Conservation (phyloP, 2,329 filamentous ascomycete genomes). For the Arthrobotrys musiformis region DNA sequence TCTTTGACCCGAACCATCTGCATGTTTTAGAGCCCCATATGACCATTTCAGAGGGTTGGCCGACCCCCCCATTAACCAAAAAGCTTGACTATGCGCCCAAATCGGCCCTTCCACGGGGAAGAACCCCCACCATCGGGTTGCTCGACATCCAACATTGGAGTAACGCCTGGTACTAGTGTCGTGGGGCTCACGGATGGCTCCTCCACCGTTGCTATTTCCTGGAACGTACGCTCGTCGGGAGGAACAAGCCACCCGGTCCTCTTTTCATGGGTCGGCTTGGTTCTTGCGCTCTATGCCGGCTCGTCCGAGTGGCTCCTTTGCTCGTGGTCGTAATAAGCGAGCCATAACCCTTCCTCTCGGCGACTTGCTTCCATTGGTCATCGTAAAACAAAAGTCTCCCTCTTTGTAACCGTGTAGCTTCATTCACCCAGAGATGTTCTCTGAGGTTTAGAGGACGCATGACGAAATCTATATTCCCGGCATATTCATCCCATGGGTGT, state of each 20-base stretch:
- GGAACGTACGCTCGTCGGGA: not conserved
- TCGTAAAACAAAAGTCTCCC: not conserved
- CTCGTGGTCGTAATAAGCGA: too few relatives aligned
- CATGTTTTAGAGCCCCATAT: not conserved
- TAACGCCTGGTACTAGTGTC: not conserved
- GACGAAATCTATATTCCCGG: not conserved
- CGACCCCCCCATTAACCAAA: not conserved
- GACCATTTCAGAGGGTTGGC: not conserved
- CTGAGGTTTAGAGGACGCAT: not conserved
- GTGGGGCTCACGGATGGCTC: constrained; percentile 1
- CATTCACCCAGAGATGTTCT: not conserved
- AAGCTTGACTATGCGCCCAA: not conserved
- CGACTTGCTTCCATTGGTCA: not conserved
- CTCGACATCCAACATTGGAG: not conserved
- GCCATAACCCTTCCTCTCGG: not conserved
- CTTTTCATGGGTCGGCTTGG: not conserved
- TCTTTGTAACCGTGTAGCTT: not conserved
- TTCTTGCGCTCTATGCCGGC: not conserved
- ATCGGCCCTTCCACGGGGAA: not conserved
- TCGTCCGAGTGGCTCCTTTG: not conserved
- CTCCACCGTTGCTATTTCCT: not conserved
- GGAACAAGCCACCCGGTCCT: constrained; percentile 18
- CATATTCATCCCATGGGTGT: constrained; percentile 4
- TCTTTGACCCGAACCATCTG: not conserved
- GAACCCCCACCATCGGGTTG: not conserved